Conservation (phyloP, 345 rosid species). For the Dipteronia dyeriana region DNA sequence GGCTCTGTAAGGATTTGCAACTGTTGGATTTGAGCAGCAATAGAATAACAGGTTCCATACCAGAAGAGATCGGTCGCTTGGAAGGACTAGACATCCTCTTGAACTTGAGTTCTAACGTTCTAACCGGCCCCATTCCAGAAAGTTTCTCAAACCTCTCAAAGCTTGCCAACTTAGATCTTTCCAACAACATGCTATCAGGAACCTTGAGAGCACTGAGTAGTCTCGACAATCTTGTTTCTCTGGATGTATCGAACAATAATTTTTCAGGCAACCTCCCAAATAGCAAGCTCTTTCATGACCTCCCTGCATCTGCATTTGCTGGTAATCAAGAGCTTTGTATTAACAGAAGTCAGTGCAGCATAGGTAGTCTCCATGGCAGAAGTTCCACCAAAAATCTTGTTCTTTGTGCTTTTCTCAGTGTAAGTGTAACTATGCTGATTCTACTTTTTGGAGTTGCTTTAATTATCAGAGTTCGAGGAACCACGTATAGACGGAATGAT, state of each 20-base stretch:
- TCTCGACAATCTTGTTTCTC: constrained; percentile 65
- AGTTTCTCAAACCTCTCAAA: constrained; percentile 57
- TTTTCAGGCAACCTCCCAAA: constrained; percentile 65
- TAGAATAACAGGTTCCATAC: constrained; percentile 50
- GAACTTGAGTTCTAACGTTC: constrained; percentile 64
- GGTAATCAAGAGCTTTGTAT: constrained; percentile 59
- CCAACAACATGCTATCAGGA: constrained; percentile 57
- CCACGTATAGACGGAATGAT: constrained; percentile 21
- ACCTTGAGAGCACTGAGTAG: constrained; percentile 36
- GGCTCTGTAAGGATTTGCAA: constrained; percentile 58
- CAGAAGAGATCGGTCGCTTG: constrained; percentile 53
- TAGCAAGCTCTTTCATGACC: constrained; percentile 55
- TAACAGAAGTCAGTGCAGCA: constrained; percentile 38
- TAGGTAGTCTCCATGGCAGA: constrained; percentile 21
- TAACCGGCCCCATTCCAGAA: constrained; percentile 58
- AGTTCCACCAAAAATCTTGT: constrained; percentile 40
- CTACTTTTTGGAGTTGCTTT: constrained; percentile 36
- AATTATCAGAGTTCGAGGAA: constrained; percentile 38
- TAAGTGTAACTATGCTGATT: constrained; percentile 35
- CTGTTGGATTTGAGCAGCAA: constrained; percentile 64
- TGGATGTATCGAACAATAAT: constrained; percentile 59
- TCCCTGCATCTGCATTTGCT: constrained; percentile 43
- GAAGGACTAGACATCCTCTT: constrained; percentile 61
- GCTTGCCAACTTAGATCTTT: constrained; percentile 64
- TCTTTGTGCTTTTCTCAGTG: constrained; percentile 44